phyloP scores from a whole-genome alignment of 805 yeast genomes.

The Lachancea sp. region DNA sequence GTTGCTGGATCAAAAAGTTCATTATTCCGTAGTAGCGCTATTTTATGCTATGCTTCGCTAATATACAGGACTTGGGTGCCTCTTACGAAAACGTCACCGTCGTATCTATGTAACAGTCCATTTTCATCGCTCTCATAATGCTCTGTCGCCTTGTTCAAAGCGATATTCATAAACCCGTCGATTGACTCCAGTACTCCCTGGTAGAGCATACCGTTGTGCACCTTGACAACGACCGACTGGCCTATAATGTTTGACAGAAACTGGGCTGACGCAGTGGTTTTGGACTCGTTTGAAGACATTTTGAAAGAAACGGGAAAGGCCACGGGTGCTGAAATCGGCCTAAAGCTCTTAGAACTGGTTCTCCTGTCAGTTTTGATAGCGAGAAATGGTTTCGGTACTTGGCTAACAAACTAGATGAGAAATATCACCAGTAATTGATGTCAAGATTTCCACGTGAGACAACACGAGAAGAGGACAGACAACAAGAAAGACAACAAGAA shows the following conservation, averaged over 20 bases:
- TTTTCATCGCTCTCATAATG: slow-evolving; percentile 30
- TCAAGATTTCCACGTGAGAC: too few relatives aligned
- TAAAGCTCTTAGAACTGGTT: not conserved
- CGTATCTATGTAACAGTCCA: slow-evolving; percentile 28
- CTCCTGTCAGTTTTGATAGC: too few relatives aligned
- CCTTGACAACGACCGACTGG: slow-evolving; percentile 70
- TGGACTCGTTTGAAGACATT: slow-evolving; percentile 6
- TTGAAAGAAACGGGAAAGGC: not conserved
- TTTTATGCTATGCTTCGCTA: slow-evolving; percentile 25
- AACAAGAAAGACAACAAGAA: too few relatives aligned
- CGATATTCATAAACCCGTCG: slow-evolving; percentile 96
- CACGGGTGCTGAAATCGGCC: not conserved
- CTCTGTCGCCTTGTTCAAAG: slow-evolving; percentile 72
- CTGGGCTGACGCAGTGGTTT: slow-evolving; percentile 52
- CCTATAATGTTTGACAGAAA: slow-evolving; percentile 79
- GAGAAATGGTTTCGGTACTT: too few relatives aligned
- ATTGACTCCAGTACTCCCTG: slow-evolving; percentile 74
- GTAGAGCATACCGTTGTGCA: slow-evolving; percentile 83
- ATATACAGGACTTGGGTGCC: slow-evolving; percentile 35
- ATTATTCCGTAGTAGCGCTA: not conserved
- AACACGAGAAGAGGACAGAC: too few relatives aligned
- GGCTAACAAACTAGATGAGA: too few relatives aligned
- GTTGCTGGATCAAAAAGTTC: not conserved
- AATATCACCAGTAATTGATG: too few relatives aligned
- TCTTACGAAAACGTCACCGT: slow-evolving; percentile 32